phyloP scores from a whole-genome alignment of 2,329 filamentous ascomycete species.

The Juglanconis oblonga region DNA sequence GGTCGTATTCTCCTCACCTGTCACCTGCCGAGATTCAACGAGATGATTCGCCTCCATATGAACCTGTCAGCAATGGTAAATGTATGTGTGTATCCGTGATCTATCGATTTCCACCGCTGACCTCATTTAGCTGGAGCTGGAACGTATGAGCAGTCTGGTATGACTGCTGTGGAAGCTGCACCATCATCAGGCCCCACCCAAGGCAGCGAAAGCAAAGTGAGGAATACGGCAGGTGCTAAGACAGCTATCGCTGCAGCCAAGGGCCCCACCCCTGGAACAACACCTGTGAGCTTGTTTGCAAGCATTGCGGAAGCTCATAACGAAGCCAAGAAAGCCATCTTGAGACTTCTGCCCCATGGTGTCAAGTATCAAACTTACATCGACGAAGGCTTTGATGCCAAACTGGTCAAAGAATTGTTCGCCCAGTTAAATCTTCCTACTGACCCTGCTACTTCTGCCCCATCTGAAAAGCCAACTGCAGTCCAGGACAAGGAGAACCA shows the following conservation, averaged over 20 bases:
- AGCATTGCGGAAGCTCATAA: conserved; percentile 45
- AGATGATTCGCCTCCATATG: conserved; percentile 13
- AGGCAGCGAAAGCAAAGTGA: not conserved
- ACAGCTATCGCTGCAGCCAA: not conserved
- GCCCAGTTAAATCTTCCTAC: conserved; percentile 62
- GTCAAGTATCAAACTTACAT: conserved; percentile 73
- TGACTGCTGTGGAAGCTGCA: not conserved
- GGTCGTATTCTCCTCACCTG: conserved; percentile 51
- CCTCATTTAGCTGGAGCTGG: not conserved
- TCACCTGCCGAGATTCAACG: conserved; percentile 46
- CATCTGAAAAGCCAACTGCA: not conserved
- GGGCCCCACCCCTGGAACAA: not conserved
- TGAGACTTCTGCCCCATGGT: conserved; percentile 62
- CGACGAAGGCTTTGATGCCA: conserved; percentile 66
- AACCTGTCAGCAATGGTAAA: not conserved
- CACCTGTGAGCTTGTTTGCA: conserved; percentile 20
- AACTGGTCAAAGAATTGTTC: conserved; percentile 63
- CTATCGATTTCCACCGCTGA: not conserved
- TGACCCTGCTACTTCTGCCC: conserved; percentile 17
- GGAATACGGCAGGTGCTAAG: not conserved
- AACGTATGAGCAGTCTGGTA: not conserved
- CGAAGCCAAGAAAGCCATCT: conserved; percentile 64
- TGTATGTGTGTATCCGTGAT: not conserved
- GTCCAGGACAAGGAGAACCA: not conserved
- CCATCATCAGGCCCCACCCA: not conserved